Base-by-base conservation (phyloP, 805 yeast genomes). In the Pichia kluyveri region DNA sequence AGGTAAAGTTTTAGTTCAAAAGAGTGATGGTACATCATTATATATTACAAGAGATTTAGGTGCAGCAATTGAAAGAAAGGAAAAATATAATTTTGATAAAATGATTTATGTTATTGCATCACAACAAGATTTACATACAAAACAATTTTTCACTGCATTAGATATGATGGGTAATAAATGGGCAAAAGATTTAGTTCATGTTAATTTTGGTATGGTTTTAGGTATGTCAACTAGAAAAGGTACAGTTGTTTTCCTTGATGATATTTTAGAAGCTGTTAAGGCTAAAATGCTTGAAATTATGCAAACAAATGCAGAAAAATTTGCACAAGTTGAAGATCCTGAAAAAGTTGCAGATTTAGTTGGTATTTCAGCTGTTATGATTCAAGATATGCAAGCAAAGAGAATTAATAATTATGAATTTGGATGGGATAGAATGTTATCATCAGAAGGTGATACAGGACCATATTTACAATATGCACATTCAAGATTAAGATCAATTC, bases 181-280 rank as follows among this genome's bases (percentile, higher is more conserved):
- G 96, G 90, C 96, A 44, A 76, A 75, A 50, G 61, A 56, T 41
- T 72, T 91, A 58, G 76, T 75, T 60, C 98, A 91, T 67, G 77
- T 93, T 58, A 91, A 85, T 70, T 93, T 90, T 59, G 99, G 99
- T 68, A 85, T 93, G 95, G 99, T 93, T 44, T 85, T 80, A 62
- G 99, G 99, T 59, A 93, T 93, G 99, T 85, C 96, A 28, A 93
- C 99, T 50, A 83, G 99, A 73, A 86, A 82, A 69, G 99, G 99
- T 57, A 93, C 96, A 36, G 99, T 93, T 53, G 98, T 93, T n/a
- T 93, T 93, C 76, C 76, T 93, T 60, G 96, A 93, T 68, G 84
- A 80, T 61, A 93, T 93, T 58, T 74, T 93, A 58, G 93, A 91
- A 69, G 96, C 88, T 68, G 89, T 96, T 51, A 86, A 86, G 70